Conservation (phyloP, 352 stramenopile genomes). For the Elongisporangium prolatum region DNA sequence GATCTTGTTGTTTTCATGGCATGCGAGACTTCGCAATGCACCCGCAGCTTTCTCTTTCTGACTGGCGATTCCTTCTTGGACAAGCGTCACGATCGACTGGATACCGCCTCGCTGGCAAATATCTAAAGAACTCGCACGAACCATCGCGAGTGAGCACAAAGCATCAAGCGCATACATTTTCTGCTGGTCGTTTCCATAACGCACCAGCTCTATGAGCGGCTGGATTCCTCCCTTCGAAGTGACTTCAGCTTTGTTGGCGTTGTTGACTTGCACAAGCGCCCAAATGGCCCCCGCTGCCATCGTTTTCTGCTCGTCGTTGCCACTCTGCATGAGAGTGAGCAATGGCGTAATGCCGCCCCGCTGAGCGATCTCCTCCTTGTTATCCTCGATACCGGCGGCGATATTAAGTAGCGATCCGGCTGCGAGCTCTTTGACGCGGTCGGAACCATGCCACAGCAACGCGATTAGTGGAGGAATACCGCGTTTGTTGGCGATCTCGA, state of each 20-base stretch:
- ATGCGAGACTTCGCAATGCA: constrained; percentile 1
- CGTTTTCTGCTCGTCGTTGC: constrained; percentile 1
- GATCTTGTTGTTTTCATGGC: background rate
- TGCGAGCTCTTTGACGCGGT: background rate
- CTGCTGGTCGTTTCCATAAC: background rate
- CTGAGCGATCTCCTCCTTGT: background rate
- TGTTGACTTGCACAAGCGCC: background rate
- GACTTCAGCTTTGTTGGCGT: background rate
- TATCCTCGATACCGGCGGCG: background rate
- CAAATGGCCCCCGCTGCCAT: background rate
- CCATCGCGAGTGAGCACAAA: background rate
- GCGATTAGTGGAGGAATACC: background rate
- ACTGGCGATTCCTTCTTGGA: background rate
- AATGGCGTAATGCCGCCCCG: background rate
- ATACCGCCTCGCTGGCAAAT: constrained; percentile 1
- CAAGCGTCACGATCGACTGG: background rate
- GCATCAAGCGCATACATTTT: constrained; percentile 2
- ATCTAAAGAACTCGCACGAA: background rate
- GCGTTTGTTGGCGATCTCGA: background rate
- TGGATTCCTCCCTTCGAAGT: background rate
- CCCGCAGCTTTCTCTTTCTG: constrained; percentile 2
- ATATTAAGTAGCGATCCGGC: background rate
- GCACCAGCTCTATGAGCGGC: background rate
- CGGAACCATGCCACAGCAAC: background rate
- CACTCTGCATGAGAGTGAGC: background rate